A percentile compares a stretch with the other conserved stretches of the same genome.
phyloP scores from a whole-genome alignment of 2,329 filamentous ascomycete species.

The Kalaharituber pfeilii region DNA sequence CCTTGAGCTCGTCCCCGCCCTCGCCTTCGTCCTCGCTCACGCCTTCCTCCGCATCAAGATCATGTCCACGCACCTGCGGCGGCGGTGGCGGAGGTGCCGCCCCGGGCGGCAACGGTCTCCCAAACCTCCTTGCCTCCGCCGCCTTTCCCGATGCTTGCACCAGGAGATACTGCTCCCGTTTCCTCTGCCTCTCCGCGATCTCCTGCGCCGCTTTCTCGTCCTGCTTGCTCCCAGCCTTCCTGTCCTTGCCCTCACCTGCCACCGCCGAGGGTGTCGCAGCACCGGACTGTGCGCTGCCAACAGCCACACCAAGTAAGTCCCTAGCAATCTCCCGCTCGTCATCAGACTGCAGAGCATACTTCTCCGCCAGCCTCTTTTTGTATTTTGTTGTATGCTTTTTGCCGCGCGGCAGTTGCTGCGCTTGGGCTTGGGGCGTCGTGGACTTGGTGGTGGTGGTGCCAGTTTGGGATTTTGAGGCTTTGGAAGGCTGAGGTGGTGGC shows the following conservation, averaged over 20 bases:
- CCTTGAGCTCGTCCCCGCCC: background rate
- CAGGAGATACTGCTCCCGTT: background rate
- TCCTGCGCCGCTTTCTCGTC: background rate
- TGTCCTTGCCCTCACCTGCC: background rate
- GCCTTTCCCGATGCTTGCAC: slow-evolving; percentile 49
- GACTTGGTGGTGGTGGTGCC: slow-evolving; percentile 17
- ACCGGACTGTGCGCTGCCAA: background rate
- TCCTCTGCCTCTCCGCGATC: background rate
- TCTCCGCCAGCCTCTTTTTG: slow-evolving; percentile 72
- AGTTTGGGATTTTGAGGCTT: background rate
- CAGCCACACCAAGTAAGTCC: slow-evolving; percentile 57
- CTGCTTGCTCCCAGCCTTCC: background rate
- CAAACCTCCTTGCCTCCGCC: slow-evolving; percentile 45
- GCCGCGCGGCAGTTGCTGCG: slow-evolving; percentile 39
- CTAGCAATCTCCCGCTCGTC: slow-evolving; percentile 77
- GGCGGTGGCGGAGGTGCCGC: background rate
- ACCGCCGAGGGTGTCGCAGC: background rate
- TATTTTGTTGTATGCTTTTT: slow-evolving; percentile 35
- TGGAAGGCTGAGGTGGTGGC: slow-evolving; percentile 3
- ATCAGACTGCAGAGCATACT: slow-evolving; percentile 89
- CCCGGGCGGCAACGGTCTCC: background rate
- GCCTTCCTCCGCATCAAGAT: slow-evolving; percentile 41
- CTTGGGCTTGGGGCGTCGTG: slow-evolving; percentile 20
- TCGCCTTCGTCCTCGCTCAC: slow-evolving; percentile 30
- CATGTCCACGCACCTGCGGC: slow-evolving; percentile 36